Percentiles rank a stretch among this genome's conserved stretches.
Evolutionary conservation across 179 eudicot genomes (phyloP).

Genomic region (Camellia oleifera): DNA sequence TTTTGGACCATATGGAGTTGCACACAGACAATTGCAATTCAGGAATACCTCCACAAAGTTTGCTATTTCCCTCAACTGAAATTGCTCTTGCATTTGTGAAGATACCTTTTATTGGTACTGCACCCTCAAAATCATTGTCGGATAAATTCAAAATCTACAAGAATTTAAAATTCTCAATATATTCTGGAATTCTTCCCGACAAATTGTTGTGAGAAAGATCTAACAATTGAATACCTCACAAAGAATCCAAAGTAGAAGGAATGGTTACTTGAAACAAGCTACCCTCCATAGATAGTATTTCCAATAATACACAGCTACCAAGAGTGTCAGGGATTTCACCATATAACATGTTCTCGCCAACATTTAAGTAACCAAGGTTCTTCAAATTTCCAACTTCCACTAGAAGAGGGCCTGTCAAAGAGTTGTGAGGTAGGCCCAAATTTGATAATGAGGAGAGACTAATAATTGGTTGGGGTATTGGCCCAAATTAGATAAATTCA

Average conservation of each 20-base stretch:
- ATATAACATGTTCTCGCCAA: slow-evolving; percentile 10
- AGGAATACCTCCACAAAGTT: slow-evolving; percentile 21
- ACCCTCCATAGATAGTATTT: neutral
- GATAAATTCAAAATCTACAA: slow-evolving; percentile 16
- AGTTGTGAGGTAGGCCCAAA: too few species aligned
- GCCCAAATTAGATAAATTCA: slow-evolving; percentile 8
- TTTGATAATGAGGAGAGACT: too few species aligned
- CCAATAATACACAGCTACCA: slow-evolving; percentile 14
- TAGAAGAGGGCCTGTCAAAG: slow-evolving; percentile 21
- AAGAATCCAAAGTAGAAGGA: slow-evolving; percentile 10
- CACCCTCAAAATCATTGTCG: slow-evolving; percentile 17
- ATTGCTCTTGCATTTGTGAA: slow-evolving; percentile 23
- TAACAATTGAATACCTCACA: slow-evolving; percentile 17
- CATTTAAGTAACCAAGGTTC: slow-evolving; percentile 8
- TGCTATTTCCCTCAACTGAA: slow-evolving; percentile 13
- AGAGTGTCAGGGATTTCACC: slow-evolving; percentile 18
- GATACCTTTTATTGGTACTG: slow-evolving; percentile 17
- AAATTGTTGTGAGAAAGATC: slow-evolving; percentile 16
- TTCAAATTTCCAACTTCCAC: slow-evolving; percentile 21
- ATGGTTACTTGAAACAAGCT: slow-evolving; percentile 18
- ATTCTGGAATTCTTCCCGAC: slow-evolving; percentile 18
- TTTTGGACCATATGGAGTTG: neutral
- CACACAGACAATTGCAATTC: slow-evolving; percentile 14
- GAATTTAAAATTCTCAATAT: slow-evolving; percentile 1
- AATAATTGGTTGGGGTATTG: too few species aligned